phyloP scores from a whole-genome alignment of 2,329 filamentous ascomycete genomes.

The Hymenoscyphus repandus region DNA sequence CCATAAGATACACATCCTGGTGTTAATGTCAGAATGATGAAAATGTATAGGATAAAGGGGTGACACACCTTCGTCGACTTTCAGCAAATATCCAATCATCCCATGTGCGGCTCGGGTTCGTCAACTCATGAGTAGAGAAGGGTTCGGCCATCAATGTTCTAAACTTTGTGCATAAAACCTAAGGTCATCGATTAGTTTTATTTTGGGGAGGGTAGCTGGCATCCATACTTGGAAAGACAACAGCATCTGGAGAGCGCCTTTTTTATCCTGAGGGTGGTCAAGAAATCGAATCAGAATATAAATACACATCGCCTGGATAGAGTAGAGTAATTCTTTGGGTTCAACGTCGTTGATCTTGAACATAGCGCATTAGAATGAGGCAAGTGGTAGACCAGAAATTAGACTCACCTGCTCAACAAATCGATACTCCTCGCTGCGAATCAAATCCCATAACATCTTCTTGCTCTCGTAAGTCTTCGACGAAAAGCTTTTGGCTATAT shows the following conservation, averaged over 20 bases:
- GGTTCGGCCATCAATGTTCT: not conserved
- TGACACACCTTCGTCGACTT: conserved; percentile 7
- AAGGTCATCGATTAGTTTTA: not conserved
- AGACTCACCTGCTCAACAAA: conserved; percentile 4
- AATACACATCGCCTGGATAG: conserved; percentile 5
- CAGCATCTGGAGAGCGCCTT: conserved; percentile 3
- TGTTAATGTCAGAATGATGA: not conserved
- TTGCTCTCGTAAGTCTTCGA: conserved; percentile 15
- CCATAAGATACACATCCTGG: conserved; percentile 6
- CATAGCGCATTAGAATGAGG: not conserved
- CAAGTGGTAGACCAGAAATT: no score
- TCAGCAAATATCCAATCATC: conserved; percentile 15
- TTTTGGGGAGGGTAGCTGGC: no score
- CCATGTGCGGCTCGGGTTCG: conserved; percentile 5
- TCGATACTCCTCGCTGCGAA: conserved; percentile 11
- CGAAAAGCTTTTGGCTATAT: conserved; percentile 23
- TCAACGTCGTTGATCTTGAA: not conserved
- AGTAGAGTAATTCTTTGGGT: not conserved
- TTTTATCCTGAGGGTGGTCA: not conserved
- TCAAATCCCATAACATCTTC: conserved; percentile 17
- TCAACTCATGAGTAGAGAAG: not conserved
- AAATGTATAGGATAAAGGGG: not conserved
- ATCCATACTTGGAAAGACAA: conserved; percentile 1
- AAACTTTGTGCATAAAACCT: conserved; percentile 4
- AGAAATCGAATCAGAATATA: conserved; percentile 10